A percentile compares a stretch with the other conserved stretches of the same genome.
Evolutionary conservation across 805 yeast genomes (phyloP).

Genomic region (Kazachstania taianensis): DNA sequence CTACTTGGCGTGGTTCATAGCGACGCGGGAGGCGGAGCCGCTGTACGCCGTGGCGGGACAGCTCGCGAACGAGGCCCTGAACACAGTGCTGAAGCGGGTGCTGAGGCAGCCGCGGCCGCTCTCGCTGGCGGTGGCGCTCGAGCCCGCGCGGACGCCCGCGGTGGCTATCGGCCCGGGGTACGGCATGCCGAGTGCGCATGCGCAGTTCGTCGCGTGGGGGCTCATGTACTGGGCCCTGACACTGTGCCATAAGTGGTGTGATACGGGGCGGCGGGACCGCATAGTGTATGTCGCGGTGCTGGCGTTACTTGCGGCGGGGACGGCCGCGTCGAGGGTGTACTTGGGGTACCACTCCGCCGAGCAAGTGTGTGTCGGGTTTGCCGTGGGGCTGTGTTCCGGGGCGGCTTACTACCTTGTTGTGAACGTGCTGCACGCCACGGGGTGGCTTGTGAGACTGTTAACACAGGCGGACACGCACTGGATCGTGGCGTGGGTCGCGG

Average conservation of each 20-base stretch:
- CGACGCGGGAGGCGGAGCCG: conserved; percentile 78
- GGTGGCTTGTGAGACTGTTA: too few species aligned
- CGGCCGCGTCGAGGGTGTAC: conserved; percentile 67
- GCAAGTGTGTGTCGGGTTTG: conserved; percentile 68
- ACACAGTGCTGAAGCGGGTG: conserved; percentile 53
- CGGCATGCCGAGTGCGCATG: conserved; percentile 97
- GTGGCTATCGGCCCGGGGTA: conserved; percentile 41
- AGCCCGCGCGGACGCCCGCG: conserved; percentile 36
- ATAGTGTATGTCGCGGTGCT: not conserved
- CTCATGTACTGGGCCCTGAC: conserved; percentile 10
- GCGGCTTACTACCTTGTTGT: conserved; percentile 37
- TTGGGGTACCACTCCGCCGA: conserved; percentile 61
- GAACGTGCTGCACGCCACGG: too few species aligned
- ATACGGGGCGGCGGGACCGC: not conserved
- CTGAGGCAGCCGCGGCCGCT: conserved; percentile 71
- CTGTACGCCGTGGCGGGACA: conserved; percentile 81
- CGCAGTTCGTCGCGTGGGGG: conserved; percentile 89
- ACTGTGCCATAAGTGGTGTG: conserved; percentile 1
- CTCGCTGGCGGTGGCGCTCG: conserved; percentile 17
- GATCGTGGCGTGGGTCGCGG: too few species aligned
- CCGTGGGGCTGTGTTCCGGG: conserved; percentile 55
- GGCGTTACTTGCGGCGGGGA: conserved; percentile 26
- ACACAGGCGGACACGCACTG: too few species aligned
- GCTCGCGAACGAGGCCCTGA: conserved; percentile 61
- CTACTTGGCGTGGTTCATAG: conserved; percentile 73